Base-by-base conservation (phyloP, 345 rosid genomes). In the Erucastrum elatum region DNA sequence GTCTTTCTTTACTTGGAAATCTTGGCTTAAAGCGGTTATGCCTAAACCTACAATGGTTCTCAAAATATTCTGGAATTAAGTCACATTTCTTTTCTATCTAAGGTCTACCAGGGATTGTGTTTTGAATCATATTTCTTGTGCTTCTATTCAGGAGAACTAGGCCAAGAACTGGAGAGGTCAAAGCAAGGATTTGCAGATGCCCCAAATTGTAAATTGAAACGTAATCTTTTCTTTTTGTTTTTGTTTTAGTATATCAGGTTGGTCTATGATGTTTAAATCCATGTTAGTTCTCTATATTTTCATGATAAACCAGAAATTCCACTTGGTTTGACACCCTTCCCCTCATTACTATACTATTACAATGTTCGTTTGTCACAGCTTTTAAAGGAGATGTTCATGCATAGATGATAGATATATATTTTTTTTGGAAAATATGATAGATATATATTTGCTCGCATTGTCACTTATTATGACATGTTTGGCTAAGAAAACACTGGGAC, bases 11-110 rank as follows among this genome's bases (percentile, higher is more conserved):
- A n/a, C 97, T 35, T 95, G 98, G 99, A 97, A 95, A 82, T 96
- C 97, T 56, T 93, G 93, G 97, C 90, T 95, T 63, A 91, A 82
- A 93, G 97, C 82, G 99, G 98, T 71, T 95, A 87, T 82, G 83
- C 94, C 87, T 44, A 95, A 95, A 81, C 98, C 93, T 11, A 86
- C 96, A 5, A 96, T 91, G 96, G 98, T 90, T 70, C 65, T 26
- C n/a, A 0, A 33, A 62, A 11, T 16, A 39, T 46, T 51, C 49
- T 15, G 9, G 0, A 53, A 4, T 21, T 1, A 58, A 41, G 12
- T 39, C 30, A 58, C 62, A 3, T 17, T 31, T 62, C 4, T 62
- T 59, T 59, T 59, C n/a, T 58, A 59, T 46, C 53, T 59, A 59
- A 58, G 6, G 13, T 25, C 63, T 58, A 27, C n/a, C n/a, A n/a